Percentiles rank a stretch among this genome's conserved stretches.
Evolutionary conservation across 179 eudicot genomes (phyloP).

Genomic region (Sideroxylon spinosum): DNA sequence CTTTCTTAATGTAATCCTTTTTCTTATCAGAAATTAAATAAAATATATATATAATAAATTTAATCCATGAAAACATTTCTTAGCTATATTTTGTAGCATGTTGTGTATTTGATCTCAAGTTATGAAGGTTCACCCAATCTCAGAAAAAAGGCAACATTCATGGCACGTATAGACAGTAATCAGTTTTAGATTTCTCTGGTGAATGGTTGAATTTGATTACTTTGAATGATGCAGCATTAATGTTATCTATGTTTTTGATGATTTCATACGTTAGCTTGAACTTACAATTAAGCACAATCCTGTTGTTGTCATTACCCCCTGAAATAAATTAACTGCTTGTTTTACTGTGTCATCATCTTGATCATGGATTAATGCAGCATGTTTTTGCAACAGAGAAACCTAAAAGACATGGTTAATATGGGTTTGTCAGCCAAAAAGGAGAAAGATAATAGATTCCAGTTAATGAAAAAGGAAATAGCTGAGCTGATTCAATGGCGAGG

Average conservation of each 20-base stretch:
- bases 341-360: background rate
- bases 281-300: background rate
- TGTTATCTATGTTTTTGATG: background rate
- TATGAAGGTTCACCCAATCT: background rate
- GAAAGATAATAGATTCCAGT: constrained; percentile 76
- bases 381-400: constrained; percentile 57
- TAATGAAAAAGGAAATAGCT: constrained; percentile 68
- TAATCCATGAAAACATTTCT: background rate
- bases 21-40: no score
- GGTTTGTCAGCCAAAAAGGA: constrained; percentile 84
- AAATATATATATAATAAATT: background rate
- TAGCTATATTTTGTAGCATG: background rate
- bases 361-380: background rate
- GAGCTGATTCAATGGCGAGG: constrained; percentile 63
- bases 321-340: background rate
- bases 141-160: background rate
- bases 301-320: background rate
- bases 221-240: background rate
- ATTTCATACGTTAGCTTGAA: no score
- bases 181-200: background rate
- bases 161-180: background rate
- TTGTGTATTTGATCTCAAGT: background rate
- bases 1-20: no score
- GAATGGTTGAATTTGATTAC: background rate
- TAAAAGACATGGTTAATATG: constrained; percentile 60